These are phyloP conservation scores for Eimeria falciformis DNA, from an alignment of 169 alveolate genomes.

Conservation along the genomic window DNA sequence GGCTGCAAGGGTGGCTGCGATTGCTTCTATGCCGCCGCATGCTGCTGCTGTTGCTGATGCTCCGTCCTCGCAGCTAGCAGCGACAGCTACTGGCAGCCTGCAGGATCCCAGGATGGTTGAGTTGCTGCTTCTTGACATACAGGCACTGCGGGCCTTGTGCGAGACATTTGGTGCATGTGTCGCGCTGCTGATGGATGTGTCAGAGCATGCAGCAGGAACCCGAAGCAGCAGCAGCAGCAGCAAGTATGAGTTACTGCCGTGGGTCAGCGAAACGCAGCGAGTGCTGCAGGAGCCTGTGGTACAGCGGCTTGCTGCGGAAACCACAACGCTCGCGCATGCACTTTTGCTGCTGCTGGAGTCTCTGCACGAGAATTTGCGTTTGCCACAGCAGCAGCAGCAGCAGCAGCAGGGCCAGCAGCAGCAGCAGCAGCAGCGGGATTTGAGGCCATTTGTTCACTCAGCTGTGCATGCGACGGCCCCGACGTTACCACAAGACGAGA, in stretches of 20 bases:
- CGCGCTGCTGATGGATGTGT: neutral
- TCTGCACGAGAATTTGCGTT: neutral
- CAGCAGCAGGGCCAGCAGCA: constrained; percentile 20
- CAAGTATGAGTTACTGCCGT: neutral
- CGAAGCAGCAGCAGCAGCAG: neutral
- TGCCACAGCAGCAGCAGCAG: constrained; percentile 31
- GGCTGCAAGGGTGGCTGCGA: constrained; percentile 35
- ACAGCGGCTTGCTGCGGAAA: constrained; percentile 33
- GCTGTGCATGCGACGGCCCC: constrained; percentile 30
- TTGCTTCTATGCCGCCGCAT: neutral
- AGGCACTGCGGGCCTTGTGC: constrained; percentile 19
- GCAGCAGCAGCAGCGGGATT: neutral
- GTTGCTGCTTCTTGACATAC: constrained; percentile 39
- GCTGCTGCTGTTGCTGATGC: neutral
- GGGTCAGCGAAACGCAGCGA: neutral
- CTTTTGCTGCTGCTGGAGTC: constrained; percentile 38
- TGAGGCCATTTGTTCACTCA: constrained; percentile 26
- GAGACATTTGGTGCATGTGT: constrained; percentile 21
- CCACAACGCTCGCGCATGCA: neutral
- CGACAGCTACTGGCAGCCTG: neutral
- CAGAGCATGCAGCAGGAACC: neutral
- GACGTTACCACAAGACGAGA: constrained; percentile 36
- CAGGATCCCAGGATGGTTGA: constrained; percentile 1
- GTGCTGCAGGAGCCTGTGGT: constrained; percentile 41
- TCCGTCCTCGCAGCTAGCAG: neutral